A percentile compares a stretch with the other conserved stretches of the same genome.
Evolutionary conservation across 2,329 filamentous ascomycete species (phyloP).

Genomic region (Aspergillus ochraceus): DNA sequence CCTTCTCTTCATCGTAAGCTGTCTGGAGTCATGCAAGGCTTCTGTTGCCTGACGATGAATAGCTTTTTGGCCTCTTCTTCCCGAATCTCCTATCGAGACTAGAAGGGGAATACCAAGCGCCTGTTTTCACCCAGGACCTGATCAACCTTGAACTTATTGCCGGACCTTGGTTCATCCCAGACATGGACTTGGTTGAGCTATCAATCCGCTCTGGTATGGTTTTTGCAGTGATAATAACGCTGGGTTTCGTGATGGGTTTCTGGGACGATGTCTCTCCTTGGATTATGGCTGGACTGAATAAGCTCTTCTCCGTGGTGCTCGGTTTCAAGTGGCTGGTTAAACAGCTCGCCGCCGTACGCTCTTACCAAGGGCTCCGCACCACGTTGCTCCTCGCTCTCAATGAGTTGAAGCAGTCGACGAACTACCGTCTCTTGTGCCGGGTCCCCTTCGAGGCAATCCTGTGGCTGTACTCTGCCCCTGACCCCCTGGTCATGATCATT

Average conservation of each 20-base stretch:
- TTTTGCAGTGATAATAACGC: conserved; percentile 9
- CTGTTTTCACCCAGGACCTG: too few species aligned
- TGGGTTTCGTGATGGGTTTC: conserved; percentile 1
- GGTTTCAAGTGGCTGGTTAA: conserved; percentile 1
- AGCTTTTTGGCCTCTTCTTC: too few species aligned
- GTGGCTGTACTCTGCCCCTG: conserved; percentile 14
- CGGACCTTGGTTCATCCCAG: too few species aligned
- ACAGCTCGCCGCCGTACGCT: conserved; percentile 7
- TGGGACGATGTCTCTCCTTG: conserved; percentile 5
- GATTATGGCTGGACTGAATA: too few species aligned
- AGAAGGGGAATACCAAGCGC: too few species aligned
- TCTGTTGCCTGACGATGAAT: too few species aligned
- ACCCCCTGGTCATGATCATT: neutral
- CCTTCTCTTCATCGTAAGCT: too few species aligned
- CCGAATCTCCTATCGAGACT: too few species aligned
- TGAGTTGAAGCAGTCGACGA: neutral
- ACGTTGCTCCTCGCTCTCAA: neutral
- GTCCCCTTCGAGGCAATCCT: neutral
- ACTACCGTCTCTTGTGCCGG: neutral
- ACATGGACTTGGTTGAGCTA: neutral
- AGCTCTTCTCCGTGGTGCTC: neutral
- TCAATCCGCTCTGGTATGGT: neutral
- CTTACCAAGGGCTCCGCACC: neutral
- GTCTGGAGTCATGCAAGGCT: too few species aligned
- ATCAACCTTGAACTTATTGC: too few species aligned